Conservation (phyloP, 1,284 basidiomycete species). For the Trametes polyzona region DNA sequence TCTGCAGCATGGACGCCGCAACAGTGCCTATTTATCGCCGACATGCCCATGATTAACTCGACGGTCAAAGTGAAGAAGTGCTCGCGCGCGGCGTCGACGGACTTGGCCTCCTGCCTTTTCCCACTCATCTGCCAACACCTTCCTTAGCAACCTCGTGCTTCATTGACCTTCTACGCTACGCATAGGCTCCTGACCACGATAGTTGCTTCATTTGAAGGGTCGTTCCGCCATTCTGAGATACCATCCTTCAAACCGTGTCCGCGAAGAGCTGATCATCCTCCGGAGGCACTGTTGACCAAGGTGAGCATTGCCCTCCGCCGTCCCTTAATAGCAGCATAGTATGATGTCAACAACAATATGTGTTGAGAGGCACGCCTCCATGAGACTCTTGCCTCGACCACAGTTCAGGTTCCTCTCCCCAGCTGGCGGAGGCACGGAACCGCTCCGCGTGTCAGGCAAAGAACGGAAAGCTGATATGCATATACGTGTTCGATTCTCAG, state of each 20-base stretch:
- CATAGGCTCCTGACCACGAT: neutral
- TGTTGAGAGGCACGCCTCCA: conserved; percentile 22
- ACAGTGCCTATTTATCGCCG: neutral
- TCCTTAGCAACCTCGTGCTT: conserved; percentile 15
- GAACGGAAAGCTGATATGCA: conserved; percentile 48
- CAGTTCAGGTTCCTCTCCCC: conserved; percentile 22
- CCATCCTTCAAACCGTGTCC: conserved; percentile 8
- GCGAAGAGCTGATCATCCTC: neutral
- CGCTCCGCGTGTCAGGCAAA: conserved; percentile 36
- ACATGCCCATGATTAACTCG: conserved; percentile 4
- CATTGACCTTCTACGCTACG: neutral
- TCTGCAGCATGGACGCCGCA: no score
- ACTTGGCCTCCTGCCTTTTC: conserved; percentile 1
- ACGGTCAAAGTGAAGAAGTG: neutral
- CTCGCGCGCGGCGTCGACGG: conserved; percentile 19
- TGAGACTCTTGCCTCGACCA: conserved; percentile 22
- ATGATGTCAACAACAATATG: conserved; percentile 27
- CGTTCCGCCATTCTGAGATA: neutral
- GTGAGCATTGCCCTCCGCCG: neutral
- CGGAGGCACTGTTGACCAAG: neutral
- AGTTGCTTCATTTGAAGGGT: conserved; percentile 10
- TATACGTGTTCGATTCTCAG: neutral
- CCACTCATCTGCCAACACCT: conserved; percentile 6
- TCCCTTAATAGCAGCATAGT: neutral
- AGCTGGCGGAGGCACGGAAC: conserved; percentile 37